Conservation (phyloP, 371 early-diverging fungal genomes). For the Lichtheimia corymbifera region DNA sequence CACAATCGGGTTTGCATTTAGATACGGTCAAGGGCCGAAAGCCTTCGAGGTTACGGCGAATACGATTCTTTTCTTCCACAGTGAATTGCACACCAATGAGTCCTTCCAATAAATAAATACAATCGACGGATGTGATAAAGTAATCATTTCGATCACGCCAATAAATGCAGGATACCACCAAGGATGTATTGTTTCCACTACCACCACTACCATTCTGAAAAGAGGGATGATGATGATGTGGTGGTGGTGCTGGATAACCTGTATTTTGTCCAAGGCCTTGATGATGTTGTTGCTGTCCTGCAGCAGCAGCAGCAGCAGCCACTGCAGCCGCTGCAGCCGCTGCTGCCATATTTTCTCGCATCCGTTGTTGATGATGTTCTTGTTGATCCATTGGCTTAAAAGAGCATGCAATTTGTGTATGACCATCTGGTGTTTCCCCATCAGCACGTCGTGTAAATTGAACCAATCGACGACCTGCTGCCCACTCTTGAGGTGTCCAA, state of each 20-base stretch:
- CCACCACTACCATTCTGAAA: not conserved
- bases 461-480: conserved; percentile 67
- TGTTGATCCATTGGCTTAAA: conserved; percentile 53
- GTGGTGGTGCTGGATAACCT: not conserved
- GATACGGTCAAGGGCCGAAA: conserved; percentile 80
- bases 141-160: conserved; percentile 76
- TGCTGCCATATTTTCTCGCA: conserved; percentile 18
- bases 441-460: conserved; percentile 62
- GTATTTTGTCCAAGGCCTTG: not conserved
- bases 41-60: conserved; percentile 81
- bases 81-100: conserved; percentile 76
- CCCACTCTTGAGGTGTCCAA: conserved; percentile 68
- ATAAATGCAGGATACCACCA: conserved; percentile 81
- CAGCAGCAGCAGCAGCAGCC: conserved; percentile 16
- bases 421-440: conserved; percentile 7
- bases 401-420: conserved; percentile 32
- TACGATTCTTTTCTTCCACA: conserved; percentile 85
- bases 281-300: not conserved
- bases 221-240: too few species aligned
- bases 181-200: conserved; percentile 7
- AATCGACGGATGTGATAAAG: conserved; percentile 82
- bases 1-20: conserved; percentile 73
- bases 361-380: conserved; percentile 22
- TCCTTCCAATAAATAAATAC: conserved; percentile 75
- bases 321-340: conserved; percentile 19